phyloP scores from a whole-genome alignment of 2,329 filamentous ascomycete genomes.

The Colletotrichum sidae region DNA sequence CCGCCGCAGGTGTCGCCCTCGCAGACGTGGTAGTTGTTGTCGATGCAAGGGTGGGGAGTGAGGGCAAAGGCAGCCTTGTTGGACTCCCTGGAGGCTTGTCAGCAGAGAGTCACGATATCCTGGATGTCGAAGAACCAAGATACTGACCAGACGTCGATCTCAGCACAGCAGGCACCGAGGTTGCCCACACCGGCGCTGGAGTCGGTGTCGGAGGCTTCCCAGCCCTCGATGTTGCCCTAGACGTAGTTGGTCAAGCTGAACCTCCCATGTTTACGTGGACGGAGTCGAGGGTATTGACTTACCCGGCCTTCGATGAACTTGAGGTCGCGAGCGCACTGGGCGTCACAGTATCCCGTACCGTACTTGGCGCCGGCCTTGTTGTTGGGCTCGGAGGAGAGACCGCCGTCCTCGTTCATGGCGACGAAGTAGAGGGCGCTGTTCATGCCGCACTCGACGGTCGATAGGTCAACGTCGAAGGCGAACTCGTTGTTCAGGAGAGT shows the following conservation, averaged over 20 bases:
- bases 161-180: conserved; percentile 42
- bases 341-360: conserved; percentile 66
- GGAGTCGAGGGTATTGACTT: neutral
- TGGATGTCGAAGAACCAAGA: neutral
- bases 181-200: conserved; percentile 40
- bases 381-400: conserved; percentile 55
- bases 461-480: conserved; percentile 73
- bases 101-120: neutral
- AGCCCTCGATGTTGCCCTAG: conserved; percentile 42
- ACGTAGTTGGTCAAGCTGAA: too few species aligned
- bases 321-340: conserved; percentile 58
- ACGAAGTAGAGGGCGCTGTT: conserved; percentile 65
- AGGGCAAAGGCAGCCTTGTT: conserved; percentile 42
- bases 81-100: conserved; percentile 37
- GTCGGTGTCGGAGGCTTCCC: conserved; percentile 39
- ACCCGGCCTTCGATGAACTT: conserved; percentile 61
- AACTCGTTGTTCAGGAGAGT: conserved; percentile 69
- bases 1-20: conserved; percentile 55
- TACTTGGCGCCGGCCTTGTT: conserved; percentile 63
- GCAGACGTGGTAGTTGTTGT: conserved; percentile 39
- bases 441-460: conserved; percentile 69
- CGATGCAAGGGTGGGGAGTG: conserved; percentile 41
- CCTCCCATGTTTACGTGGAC: too few species aligned
- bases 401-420: conserved; percentile 64
- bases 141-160: conserved; percentile 41